Evolutionary conservation across 495 filamentous ascomycete species (phyloP).

Genomic region (Monascus purpureus): DNA sequence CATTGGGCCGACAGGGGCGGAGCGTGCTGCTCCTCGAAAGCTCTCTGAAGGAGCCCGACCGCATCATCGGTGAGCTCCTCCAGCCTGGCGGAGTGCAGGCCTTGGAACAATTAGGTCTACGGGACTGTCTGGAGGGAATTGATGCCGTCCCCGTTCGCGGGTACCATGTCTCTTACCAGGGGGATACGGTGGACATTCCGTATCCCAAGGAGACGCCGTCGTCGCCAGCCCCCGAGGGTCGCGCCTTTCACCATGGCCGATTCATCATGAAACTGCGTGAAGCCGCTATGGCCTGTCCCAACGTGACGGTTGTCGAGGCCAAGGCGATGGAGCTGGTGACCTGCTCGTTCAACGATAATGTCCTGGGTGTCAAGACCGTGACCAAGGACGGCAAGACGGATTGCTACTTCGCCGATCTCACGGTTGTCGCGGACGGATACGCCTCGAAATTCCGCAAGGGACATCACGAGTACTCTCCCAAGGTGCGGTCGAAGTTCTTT

Average conservation of each 20-base stretch:
- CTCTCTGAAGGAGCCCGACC: constrained; percentile 85
- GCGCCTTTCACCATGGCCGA: constrained; percentile 71
- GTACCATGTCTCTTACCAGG: constrained; percentile 78
- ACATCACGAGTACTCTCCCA: constrained; percentile 51
- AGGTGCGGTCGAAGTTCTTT: constrained; percentile 73
- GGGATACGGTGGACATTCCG: constrained; percentile 60
- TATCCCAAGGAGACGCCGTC: constrained; percentile 39
- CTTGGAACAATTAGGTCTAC: constrained; percentile 64
- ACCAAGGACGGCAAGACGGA: constrained; percentile 45
- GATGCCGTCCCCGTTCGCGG: constrained; percentile 71
- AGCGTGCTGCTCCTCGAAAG: constrained; percentile 83
- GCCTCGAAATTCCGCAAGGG: constrained; percentile 83
- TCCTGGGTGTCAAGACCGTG: constrained; percentile 61
- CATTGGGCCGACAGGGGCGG: constrained; percentile 75
- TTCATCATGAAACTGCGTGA: constrained; percentile 64
- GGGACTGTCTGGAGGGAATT: constrained; percentile 75
- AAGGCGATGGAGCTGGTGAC: constrained; percentile 50
- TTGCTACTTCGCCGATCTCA: constrained; percentile 75
- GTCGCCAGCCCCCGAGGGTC: constrained; percentile 41
- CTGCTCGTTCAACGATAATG: constrained; percentile 40
- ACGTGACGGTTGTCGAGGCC: constrained; percentile 62
- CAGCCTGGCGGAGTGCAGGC: constrained; percentile 85
- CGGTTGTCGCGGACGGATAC: constrained; percentile 87
- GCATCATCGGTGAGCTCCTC: constrained; percentile 90
- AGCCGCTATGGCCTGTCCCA: constrained; percentile 50